Base-by-base conservation (phyloP, 768 basidiomycete species). In the Boletus edulis region DNA sequence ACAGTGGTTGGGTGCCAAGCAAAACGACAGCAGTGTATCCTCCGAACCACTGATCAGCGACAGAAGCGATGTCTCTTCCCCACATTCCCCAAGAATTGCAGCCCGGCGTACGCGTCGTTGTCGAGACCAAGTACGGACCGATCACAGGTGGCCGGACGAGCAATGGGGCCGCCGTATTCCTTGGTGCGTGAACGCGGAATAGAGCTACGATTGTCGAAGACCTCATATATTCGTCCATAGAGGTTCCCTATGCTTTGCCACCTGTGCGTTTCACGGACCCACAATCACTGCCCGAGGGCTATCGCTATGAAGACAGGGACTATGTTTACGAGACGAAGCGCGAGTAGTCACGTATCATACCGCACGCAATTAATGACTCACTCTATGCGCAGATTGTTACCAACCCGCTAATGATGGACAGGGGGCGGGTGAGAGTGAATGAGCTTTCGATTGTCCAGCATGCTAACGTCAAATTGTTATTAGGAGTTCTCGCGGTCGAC, bases 341-440 rank as follows among this genome's bases (percentile, higher is more conserved):
- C 9, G 8, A 29, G 29, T 29, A 29, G 29, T 29, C 29, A 29
- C 2, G 9, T 29, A 29, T 29, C 7, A 29, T 29, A 29, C 29
- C 29, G 29, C 29, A 29, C 29, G 29, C 29, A 29, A n/a, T n/a
- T n/a, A n/a, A 29, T 29, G 14, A 38, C 37, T 54, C 18, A 54
- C 11, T 5, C 27, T 20, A 31, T 20, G 3, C 15, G 15, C 46
- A 86, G 87, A 88, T 64, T 78, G 75, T 24, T 78, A 69, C 12
- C 88, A 89, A 57, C 87, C 86, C 0, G 67, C 58, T 14, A 84
- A 84, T 62, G 82, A 89, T 59, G 87, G 87, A 0, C 86, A 87
- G 64, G 75, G 82, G 6, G 73, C 69, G 65, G 8, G 29, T 29
- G 29, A 29, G 29, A 29, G 9, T 29, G 29, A 27, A 29, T 29